Conservation (phyloP, 805 yeast genomes). For the Metschnikowia cubensis region DNA sequence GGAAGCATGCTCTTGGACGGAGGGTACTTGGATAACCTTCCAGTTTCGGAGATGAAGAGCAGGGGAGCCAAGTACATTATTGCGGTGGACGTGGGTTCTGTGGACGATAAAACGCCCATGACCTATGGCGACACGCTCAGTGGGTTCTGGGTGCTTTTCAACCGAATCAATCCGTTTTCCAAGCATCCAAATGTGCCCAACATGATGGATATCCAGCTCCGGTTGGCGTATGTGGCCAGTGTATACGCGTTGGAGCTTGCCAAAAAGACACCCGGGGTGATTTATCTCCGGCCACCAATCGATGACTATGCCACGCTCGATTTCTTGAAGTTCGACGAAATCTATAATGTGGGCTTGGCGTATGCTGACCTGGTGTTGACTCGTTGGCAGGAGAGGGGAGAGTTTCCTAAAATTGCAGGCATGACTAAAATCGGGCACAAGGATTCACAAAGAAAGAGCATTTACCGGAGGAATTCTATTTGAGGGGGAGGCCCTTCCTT, state of each 20-base stretch:
- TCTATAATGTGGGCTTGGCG: constrained; percentile 70
- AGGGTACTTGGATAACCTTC: constrained; percentile 90
- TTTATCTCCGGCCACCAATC: constrained; percentile 90
- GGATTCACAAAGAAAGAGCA: constrained; percentile 6
- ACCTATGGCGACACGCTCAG: constrained; percentile 88
- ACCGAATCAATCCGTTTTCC: constrained; percentile 88
- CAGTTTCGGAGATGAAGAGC: constrained; percentile 87
- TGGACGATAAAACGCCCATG: constrained; percentile 88
- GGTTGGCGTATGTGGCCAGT: constrained; percentile 91
- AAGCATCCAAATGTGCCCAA: constrained; percentile 84
- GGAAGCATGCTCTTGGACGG: constrained; percentile 96
- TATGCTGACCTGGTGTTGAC: constrained; percentile 63
- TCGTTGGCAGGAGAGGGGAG: constrained; percentile 47
- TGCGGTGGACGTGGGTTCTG: constrained; percentile 95
- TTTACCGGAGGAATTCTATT: constrained; percentile 17
- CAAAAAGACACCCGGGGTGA: constrained; percentile 76
- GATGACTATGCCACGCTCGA: constrained; percentile 89
- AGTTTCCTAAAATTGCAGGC: constrained; percentile 64
- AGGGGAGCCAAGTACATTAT: constrained; percentile 82
- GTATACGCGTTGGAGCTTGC: constrained; percentile 91
- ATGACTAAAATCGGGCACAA: constrained; percentile 9
- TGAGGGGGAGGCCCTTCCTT: not conserved
- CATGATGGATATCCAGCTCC: constrained; percentile 90
- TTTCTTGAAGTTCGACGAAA: constrained; percentile 87
- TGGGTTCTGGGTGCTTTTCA: constrained; percentile 86